A percentile compares a stretch with the other conserved stretches of the same genome.
These are phyloP conservation scores for Vigna reflexopilosa DNA, from an alignment of 306 rosid genomes.

Conservation along the genomic window DNA sequence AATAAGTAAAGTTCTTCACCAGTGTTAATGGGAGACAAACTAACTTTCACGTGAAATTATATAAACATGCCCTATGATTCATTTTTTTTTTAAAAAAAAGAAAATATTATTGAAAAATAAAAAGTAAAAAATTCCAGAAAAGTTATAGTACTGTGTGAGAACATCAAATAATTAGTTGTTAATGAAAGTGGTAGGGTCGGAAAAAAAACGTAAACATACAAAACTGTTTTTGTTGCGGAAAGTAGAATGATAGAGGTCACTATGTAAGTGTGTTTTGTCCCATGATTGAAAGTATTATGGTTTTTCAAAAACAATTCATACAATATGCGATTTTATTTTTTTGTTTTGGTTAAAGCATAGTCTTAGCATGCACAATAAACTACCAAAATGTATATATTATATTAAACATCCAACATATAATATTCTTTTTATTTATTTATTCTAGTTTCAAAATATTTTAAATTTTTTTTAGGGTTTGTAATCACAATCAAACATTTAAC, in stretches of 20 bases:
- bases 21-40: slow-evolving; percentile 37
- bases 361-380: background rate
- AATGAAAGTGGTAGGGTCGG: slow-evolving; percentile 40
- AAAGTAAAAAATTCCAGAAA: background rate
- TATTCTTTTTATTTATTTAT: too few relatives aligned
- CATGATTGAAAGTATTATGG: background rate
- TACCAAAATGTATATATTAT: too few relatives aligned
- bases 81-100: background rate
- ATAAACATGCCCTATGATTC: background rate
- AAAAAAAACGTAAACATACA: background rate
- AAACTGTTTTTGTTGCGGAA: background rate
- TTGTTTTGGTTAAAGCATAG: background rate
- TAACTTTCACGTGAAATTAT: slow-evolving; percentile 28
- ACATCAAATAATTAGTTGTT: slow-evolving; percentile 37
- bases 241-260: slow-evolving; percentile 3
- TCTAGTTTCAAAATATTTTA: too few relatives aligned
- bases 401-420: too few relatives aligned
- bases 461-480: too few relatives aligned
- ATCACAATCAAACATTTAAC: too few relatives aligned
- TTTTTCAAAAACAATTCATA: background rate
- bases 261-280: background rate
- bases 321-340: background rate
- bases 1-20: background rate
- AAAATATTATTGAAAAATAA: background rate
- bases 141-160: background rate